Base-by-base conservation (phyloP, 2,329 filamentous ascomycete species). In the Fusarium nygamai region DNA sequence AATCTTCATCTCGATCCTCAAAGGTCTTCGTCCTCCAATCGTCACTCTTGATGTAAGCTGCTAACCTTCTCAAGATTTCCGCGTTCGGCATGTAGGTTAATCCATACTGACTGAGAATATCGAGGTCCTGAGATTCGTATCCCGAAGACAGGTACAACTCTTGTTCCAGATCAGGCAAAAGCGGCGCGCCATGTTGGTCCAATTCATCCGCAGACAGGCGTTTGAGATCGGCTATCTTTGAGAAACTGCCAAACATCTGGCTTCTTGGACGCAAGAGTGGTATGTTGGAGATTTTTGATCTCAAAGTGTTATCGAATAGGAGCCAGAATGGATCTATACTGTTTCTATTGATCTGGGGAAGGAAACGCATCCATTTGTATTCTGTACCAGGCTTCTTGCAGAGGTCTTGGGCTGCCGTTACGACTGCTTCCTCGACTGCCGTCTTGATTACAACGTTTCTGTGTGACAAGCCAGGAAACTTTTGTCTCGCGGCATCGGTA, bases 341-440 rank as follows among this genome's bases (percentile, higher is more conserved):
- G 3, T 59, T 36, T n/a, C 31, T 19, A 20, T 5, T 4, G 7
- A 31, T 4, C 3, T 29, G 56, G 5, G 56, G 56, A 6, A 59
- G 56, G 6, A 60, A 60, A 20, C 57, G 57, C 57, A 60, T 60
- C 57, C 57, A 60, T n/a, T 60, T 60, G 41, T 50, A 5, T 20
- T 50, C 24, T 11, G n/a, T 9, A 11, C 43, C 41, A 38, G 57
- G 43, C 6, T 31, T 60, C 3, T 31, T 50, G 8, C 41, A 60
- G 12, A 60, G 16, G 20, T 31, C 57, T 9, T 60, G 20, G 16
- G 31, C 6, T 9, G 57, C 33, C 5, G 6, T 36, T 16, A n/a
- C 6, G 11, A 60, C 3, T 6, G 43, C 33, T 1, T 50, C 6
- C 12, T 4, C 33, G 31, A 60, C 17, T 8, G 33, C 43, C 8